phyloP scores from a whole-genome alignment of 2,329 filamentous ascomycete genomes.

The Xylariaceae sp. region DNA sequence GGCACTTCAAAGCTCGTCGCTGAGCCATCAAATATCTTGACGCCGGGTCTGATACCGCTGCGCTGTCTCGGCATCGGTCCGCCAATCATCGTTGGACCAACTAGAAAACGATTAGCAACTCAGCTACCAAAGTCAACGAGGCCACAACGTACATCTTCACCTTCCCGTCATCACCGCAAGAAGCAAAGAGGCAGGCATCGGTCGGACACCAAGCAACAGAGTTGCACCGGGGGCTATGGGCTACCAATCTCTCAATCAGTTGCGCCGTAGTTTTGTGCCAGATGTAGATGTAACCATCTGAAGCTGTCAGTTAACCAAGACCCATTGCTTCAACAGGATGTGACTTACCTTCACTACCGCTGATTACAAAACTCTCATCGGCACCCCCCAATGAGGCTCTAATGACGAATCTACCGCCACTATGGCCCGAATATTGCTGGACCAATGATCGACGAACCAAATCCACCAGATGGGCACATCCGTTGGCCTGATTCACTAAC shows the following conservation, averaged over 20 bases:
- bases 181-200: constrained; percentile 79
- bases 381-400: constrained; percentile 82
- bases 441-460: constrained; percentile 66
- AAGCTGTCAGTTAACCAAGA: constrained; percentile 3
- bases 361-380: constrained; percentile 84
- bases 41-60: constrained; percentile 15
- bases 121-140: background rate
- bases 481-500: constrained; percentile 75
- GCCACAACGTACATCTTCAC: constrained; percentile 70
- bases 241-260: constrained; percentile 69
- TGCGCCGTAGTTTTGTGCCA: constrained; percentile 84
- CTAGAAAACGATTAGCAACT: constrained; percentile 25
- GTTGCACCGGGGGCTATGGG: constrained; percentile 75
- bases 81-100: constrained; percentile 37
- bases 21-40: constrained; percentile 21
- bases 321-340: background rate
- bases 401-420: constrained; percentile 72
- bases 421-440: constrained; percentile 69
- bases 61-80: constrained; percentile 11
- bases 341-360: constrained; percentile 76
- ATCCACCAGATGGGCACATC: constrained; percentile 73
- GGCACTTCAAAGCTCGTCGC: background rate
- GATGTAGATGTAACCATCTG: constrained; percentile 68
- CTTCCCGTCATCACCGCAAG: constrained; percentile 79
- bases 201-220: constrained; percentile 83